Percentiles rank a stretch among this genome's conserved stretches.
Conservation (phyloP, 1,139 yeast genomes). For the Hansenula sp. region DNA sequence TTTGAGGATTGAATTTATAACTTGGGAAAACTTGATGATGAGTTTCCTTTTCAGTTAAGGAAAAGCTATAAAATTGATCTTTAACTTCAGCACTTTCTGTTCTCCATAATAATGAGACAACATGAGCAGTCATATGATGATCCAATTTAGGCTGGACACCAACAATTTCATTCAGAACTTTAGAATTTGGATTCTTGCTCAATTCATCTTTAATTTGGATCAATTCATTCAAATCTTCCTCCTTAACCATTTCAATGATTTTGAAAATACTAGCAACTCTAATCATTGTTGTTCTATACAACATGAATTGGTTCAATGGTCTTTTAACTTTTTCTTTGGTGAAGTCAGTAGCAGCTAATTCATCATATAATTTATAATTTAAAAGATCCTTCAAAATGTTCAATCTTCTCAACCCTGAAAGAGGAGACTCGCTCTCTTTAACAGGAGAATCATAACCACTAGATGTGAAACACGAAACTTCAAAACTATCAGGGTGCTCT, state of each 20-base stretch:
- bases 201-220: conserved; percentile 1
- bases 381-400: conserved; percentile 1
- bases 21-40: conserved; percentile 40
- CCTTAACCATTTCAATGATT: conserved; percentile 29
- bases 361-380: not conserved
- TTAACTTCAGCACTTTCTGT: conserved; percentile 36
- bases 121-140: conserved; percentile 25
- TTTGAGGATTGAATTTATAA: conserved; percentile 41
- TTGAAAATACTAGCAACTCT: conserved; percentile 38
- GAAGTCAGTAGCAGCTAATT: not conserved
- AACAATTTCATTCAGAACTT: conserved; percentile 3
- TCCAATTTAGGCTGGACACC: conserved; percentile 6
- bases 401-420: conserved; percentile 2
- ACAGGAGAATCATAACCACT: not conserved
- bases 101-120: conserved; percentile 44
- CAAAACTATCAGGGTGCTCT: not conserved
- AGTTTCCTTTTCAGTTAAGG: conserved; percentile 37
- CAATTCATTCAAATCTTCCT: not conserved
- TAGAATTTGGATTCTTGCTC: not conserved
- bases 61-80: conserved; percentile 33
- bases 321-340: conserved; percentile 31
- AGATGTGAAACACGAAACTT: conserved; percentile 2
- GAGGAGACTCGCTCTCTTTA: not conserved
- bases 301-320: conserved; percentile 48
- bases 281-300: conserved; percentile 41